These are phyloP conservation scores for Candida ortonii DNA, from an alignment of 805 yeast genomes.

Conservation along the genomic window DNA sequence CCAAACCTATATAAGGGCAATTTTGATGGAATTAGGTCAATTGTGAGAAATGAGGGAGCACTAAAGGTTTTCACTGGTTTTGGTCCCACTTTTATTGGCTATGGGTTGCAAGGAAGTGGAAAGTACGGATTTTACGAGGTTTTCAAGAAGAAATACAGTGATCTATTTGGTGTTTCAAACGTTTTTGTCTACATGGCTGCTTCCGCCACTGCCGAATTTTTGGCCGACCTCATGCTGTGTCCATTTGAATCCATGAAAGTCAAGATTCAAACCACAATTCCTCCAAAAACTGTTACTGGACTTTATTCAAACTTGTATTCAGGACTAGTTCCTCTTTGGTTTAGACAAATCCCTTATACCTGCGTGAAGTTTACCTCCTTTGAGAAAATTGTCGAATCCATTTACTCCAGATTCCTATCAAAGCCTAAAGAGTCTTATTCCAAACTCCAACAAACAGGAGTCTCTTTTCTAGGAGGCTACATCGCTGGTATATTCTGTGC, in stretches of 20 bases:
- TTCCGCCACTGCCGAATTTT: constrained; percentile 89
- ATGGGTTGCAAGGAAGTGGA: constrained; percentile 95
- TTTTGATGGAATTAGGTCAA: constrained; percentile 75
- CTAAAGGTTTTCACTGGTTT: constrained; percentile 81
- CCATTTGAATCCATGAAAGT: constrained; percentile 96
- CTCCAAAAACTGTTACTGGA: constrained; percentile 70
- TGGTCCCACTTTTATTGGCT: constrained; percentile 91
- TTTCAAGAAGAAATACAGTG: constrained; percentile 78
- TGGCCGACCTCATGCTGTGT: constrained; percentile 87
- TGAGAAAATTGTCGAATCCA: constrained; percentile 82
- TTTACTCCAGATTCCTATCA: constrained; percentile 66
- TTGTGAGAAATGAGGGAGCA: constrained; percentile 69
- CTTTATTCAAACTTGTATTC: constrained; percentile 68
- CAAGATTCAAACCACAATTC: constrained; percentile 87
- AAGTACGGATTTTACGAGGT: constrained; percentile 93
- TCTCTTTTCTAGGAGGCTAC: constrained; percentile 93
- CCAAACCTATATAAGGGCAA: constrained; percentile 70
- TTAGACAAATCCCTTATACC: constrained; percentile 96
- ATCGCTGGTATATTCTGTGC: constrained; percentile 98
- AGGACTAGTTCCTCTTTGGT: constrained; percentile 91
- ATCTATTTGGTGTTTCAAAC: constrained; percentile 63
- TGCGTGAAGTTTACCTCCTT: constrained; percentile 96
- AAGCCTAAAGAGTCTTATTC: constrained; percentile 70
- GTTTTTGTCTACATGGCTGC: constrained; percentile 78
- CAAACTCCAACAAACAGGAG: constrained; percentile 82